Evolutionary conservation across 305 asterid species (phyloP), one percentile per base, ranked within the genome.

Genomic region (Fraxinus angustifolia): DNA sequence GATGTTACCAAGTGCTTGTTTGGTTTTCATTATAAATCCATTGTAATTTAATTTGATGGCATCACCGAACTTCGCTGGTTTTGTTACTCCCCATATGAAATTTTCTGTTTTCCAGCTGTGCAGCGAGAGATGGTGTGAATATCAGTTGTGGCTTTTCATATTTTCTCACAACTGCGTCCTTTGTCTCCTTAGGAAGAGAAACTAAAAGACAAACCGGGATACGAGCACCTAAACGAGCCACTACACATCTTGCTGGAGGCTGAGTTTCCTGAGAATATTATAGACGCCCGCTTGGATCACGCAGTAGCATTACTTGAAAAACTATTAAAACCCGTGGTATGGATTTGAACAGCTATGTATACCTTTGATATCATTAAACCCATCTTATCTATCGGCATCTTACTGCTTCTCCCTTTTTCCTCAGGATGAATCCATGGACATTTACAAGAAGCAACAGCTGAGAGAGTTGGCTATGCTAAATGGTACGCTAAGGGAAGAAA

Each of bases 201-300:
- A 76, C 84, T 93, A 77, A 91, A 89, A 85, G 96, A 91, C 78
- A 91, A 90, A 79, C 96, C 94, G 40, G 98, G 97, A 36, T 93
- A 92, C 6, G 98, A 92, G 88, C 98, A 93, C 89, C 89, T 93
- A 36, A 91, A 92, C 10, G 98, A 93, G 87, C 97, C 95, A n/a
- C 93, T 93, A 23, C 98, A 93, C 91, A 83, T 93, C 85, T 82
- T 93, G 85, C 60, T 93, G 80, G 97, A 91, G 77, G 97, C 94
- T 23, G 98, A 93, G 84, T 91, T 92, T 84, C 96, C 98, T 0
- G 98, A 92, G 87, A 93, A 93, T 85, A 78, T 86, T 35, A 84
- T 93, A 68, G 92, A 93, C 2, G 82, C 90, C 5, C 94, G 98
- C 30, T 85, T 93, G 85, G 95, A 92, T 35, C 91, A 87, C 76